Evolutionary conservation across 768 basidiomycete genomes (phyloP), one percentile per base, ranked within the genome.

Genomic region (Leccinum imitatum): DNA sequence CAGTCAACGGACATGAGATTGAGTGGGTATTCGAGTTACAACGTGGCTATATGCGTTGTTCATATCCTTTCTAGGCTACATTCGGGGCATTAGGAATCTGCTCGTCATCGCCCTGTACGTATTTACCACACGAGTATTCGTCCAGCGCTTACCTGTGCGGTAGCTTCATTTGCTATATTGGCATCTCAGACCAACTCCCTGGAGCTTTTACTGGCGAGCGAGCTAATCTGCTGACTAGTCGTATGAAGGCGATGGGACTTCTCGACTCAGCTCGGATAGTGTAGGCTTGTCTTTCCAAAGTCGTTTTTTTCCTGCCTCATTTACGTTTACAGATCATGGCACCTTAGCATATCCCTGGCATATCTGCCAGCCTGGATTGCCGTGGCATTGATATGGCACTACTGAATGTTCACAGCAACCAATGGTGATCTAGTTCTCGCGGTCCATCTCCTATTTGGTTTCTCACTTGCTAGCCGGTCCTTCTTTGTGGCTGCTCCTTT

Each of bases 191-290:
- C 67, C 91, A 93, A 63, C 80, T 91, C 2, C 87, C 91, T 13
- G 91, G 90, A 3, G 80, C 86, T 8, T 82, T 89, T 50, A 77
- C 85, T 13, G 79, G 78, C 6, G 91, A 93, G 70, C 79, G 89
- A 46, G 85, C 90, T 0, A 79, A 76, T 55, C 72, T 81, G 15
- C 70, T 91, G 35, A 90, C 91, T 0, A 75, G 82, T 8, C 89
- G 92, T 67, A 83, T 92, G 79, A 87, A 87, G 67, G 89, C 84
- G 3, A 92, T 93, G 91, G 91, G 91, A 8, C 77, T 91, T 13
- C 72, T 82, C 7, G 89, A 91, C 65, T 84, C 84, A 0, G 88
- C 90, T 13, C 80, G 89, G 39, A 82, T 89, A 52, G 61, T 84
- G 82, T 84, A 67, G n/a, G 84, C 68, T 11, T 44, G 47, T 35